Evolutionary conservation across 306 rosid species (phyloP).

Genomic region (Herpetospermum pedunculosum): DNA sequence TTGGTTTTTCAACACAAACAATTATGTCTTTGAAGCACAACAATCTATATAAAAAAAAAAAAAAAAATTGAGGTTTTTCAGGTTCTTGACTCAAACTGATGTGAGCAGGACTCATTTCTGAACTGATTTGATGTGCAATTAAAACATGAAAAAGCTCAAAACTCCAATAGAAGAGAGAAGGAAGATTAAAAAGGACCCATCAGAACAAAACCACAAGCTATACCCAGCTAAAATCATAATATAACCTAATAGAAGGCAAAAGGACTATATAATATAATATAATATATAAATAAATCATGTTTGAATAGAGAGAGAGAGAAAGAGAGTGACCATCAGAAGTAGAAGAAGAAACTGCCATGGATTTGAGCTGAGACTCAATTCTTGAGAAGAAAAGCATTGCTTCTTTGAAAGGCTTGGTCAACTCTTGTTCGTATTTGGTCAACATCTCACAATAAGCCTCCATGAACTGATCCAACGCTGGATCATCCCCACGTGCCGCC

Average conservation of each 20-base stretch:
- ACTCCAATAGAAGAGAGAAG: background rate
- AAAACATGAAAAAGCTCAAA: background rate
- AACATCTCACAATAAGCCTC: slow-evolving; percentile 51
- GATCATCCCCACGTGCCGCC: slow-evolving; percentile 16
- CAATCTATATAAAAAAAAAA: background rate
- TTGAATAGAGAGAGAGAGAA: background rate
- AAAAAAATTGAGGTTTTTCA: background rate
- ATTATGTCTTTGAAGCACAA: background rate
- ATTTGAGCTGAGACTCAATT: slow-evolving; percentile 26
- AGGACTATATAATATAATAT: background rate
- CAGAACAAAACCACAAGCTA: background rate
- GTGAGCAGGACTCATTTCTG: background rate
- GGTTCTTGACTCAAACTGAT: background rate
- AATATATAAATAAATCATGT: background rate
- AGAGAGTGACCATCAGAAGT: slow-evolving; percentile 15
- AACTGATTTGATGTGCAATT: background rate
- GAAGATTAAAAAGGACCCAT: background rate
- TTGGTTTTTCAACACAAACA: background rate
- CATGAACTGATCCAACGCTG: slow-evolving; percentile 45
- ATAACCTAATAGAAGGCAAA: too few relatives aligned
- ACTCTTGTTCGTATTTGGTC: slow-evolving; percentile 35
- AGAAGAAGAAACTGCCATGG: slow-evolving; percentile 21
- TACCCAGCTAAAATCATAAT: background rate
- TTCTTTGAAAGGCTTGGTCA: slow-evolving; percentile 33
- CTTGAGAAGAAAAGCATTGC: slow-evolving; percentile 36